Evolutionary conservation across 805 yeast genomes (phyloP).

Genomic region (Metschnikowia matae): DNA sequence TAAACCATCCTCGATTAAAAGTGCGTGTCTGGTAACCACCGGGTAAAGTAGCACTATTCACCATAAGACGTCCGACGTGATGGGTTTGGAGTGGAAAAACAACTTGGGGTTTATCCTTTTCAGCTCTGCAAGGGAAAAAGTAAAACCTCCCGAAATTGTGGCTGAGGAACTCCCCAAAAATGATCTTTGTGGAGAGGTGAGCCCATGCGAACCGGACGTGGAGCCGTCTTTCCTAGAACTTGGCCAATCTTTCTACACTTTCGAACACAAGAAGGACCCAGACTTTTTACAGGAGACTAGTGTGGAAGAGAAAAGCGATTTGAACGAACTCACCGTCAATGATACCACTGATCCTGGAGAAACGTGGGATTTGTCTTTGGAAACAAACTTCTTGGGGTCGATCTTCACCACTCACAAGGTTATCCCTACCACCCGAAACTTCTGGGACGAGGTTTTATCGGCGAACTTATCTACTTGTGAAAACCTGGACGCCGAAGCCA

Average conservation of each 20-base stretch:
- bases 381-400: slow-evolving; percentile 2
- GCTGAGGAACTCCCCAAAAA: background rate
- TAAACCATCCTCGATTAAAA: too few species aligned
- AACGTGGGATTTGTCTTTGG: slow-evolving; percentile 1
- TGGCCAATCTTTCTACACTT: background rate
- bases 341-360: background rate
- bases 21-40: background rate
- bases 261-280: background rate
- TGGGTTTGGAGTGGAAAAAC: slow-evolving; percentile 2
- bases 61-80: background rate
- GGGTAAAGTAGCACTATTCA: background rate
- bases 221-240: slow-evolving; percentile 3
- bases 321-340: background rate
- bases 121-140: background rate
- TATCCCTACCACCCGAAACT: background rate
- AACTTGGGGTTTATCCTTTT: background rate
- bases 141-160: background rate
- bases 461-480: background rate
- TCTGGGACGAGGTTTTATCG: background rate
- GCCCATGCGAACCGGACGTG: background rate
- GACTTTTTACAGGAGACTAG: background rate
- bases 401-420: background rate
- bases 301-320: background rate
- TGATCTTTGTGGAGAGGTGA: background rate
- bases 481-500: background rate